Evolutionary conservation across 495 filamentous ascomycete species (phyloP), one percentile per base, ranked within the genome.

Genomic region (Penicillium diatomitis): DNA sequence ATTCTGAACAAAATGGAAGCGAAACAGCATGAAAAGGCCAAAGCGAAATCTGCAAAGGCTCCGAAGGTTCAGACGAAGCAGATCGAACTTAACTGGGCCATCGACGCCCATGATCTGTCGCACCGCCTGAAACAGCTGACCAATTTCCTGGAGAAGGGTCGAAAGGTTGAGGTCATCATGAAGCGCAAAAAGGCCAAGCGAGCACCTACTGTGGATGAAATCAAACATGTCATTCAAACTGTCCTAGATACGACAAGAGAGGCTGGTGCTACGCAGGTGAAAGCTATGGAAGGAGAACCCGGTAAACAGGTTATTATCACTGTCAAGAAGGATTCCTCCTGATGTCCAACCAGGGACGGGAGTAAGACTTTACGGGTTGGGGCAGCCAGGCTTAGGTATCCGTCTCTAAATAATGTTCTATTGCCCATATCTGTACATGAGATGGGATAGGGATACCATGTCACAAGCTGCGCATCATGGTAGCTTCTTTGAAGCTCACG

Each of bases 81-180:
- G 59, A 59, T 95, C 10, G 89, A 95, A 69, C 28, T 95, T 51
- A 88, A 88, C 64, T 95, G 89, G 89, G 80, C 84, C 29, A 89
- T 91, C 53, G 81, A 80, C 46, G 52, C 61, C 7, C 71, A 86
- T 63, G 86, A 90, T 64, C 65, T 89, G 28, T 54, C 55, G 3
- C 81, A 86, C 59, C 75, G 79, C 41, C 47, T 85, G 55, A 70
- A 72, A 39, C 74, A 79, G 64, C 53, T 90, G 60, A 64, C 66
- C 43, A 66, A 54, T 40, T 90, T 90, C 51, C 53, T 90, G 52
- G 61, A 61, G 6, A 82, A 86, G 54, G 85, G 85, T 3, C 58
- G 68, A 33, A 74, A 63, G 56, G 84, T 90, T 34, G 78, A 86
- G 55, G 51, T 90, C 8, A 41, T 79, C 41, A 50, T 90, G 47